Evolutionary conservation across 1,284 basidiomycete species (phyloP), one percentile per base, ranked within the genome.

Genomic region (Cutaneotrichosporon sp.): DNA sequence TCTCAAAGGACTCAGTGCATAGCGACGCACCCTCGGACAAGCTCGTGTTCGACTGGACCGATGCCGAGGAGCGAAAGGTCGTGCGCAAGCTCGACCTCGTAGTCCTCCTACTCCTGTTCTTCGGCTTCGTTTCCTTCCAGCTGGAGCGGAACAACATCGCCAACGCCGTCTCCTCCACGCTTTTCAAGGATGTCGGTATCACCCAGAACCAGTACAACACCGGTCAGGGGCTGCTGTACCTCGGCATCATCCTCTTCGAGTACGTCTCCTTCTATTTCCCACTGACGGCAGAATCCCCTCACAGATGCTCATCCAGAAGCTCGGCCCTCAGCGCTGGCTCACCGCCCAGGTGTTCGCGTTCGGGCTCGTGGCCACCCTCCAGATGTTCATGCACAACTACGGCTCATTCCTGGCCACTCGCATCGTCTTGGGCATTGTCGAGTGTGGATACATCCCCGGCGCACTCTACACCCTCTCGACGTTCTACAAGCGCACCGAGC

Each of bases 191-290:
- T 36, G 67, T 77, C 9, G 72, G 65, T 11, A 76, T 78, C 64
- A 66, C 61, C 11, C 76, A 76, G 56, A 65, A 77, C 51, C 72
- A 77, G 30, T 75, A 73, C 72, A 79, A 78, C 67, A 69, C 65
- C 30, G 75, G 75, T 16, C 72, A 76, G 59, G 63, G 70, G 0
- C 62, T 78, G 22, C 65, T 79, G 7, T 78, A 69, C 55, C 65
- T 76, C 42, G 76, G 76, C 46, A 78, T 79, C 63, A 70, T 79
- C 31, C 64, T 78, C 1, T 67, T 76, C 46, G 76, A 79, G 61
- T 59, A 34, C n/a, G 22, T 59, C 7, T 31, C 10, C 2, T 6
- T 30, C n/a, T 38, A 21, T 10, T 2, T 5, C 13, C 6, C 13
- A 8, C 51, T 52, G 31, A 52, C 51, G 7, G n/a, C 34, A 59